Percentiles rank a stretch among this genome's conserved stretches.
phyloP scores from a whole-genome alignment of 306 rosid species.

The Cucumis melo region DNA sequence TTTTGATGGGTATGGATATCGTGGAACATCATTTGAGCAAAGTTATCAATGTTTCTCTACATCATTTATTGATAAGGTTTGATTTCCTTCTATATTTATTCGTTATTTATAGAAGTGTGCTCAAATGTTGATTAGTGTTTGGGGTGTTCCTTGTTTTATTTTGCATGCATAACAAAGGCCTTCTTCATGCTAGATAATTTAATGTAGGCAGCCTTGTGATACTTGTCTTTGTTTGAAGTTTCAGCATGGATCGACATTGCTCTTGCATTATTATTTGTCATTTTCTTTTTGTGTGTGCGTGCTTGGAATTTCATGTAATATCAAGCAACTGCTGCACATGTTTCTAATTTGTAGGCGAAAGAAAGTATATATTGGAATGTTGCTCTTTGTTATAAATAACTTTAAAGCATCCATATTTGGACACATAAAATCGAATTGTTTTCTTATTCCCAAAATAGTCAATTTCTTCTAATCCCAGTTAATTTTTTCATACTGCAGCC shows the following conservation, averaged over 20 bases:
- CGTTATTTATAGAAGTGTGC: not conserved
- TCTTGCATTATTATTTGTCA: not conserved
- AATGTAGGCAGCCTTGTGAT: not conserved
- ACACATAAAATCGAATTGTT: not conserved
- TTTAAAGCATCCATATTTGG: not conserved
- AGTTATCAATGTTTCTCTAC: constrained; percentile 94
- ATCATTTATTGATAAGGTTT: constrained; percentile 92
- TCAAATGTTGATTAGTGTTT: not conserved
- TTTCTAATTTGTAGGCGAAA: not conserved
- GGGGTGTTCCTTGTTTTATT: not conserved
- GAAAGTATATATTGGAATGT: not conserved
- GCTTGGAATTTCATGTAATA: not conserved
- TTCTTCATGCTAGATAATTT: not conserved
- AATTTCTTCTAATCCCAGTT: constrained; percentile 17
- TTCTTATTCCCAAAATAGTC: not conserved
- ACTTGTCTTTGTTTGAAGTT: not conserved
- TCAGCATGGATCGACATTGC: not conserved
- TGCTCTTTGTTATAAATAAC: not conserved
- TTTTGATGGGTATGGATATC: constrained; percentile 90
- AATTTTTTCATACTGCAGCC: constrained; percentile 49
- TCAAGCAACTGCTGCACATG: not conserved
- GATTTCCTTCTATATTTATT: constrained; percentile 5
- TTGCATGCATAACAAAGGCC: not conserved
- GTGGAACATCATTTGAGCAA: constrained; percentile 95
- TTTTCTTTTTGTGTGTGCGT: not conserved